phyloP scores from a whole-genome alignment of 2,329 filamentous ascomycete species.

The Diaporthe ampelina region DNA sequence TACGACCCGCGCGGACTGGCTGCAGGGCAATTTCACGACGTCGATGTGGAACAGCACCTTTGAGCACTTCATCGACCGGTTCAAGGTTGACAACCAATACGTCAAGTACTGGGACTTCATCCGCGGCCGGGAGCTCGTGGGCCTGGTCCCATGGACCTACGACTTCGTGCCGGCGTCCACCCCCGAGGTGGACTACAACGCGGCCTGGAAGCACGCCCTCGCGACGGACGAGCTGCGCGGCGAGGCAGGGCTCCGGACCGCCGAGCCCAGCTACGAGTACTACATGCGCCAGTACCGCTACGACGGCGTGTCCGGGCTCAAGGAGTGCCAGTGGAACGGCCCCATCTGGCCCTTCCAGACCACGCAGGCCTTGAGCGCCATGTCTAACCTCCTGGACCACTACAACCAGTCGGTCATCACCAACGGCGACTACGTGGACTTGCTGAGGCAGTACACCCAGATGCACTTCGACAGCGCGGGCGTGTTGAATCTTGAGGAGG shows the following conservation, averaged over 20 bases:
- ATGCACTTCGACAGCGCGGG: conserved; percentile 55
- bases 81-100: conserved; percentile 53
- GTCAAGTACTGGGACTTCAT: conserved; percentile 57
- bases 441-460: conserved; percentile 55
- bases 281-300: conserved; percentile 61
- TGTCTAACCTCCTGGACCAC: conserved; percentile 58
- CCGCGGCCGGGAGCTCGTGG: conserved; percentile 58
- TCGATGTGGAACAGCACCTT: conserved; percentile 59
- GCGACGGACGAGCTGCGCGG: conserved; percentile 46
- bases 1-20: conserved; percentile 49
- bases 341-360: conserved; percentile 60
- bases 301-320: conserved; percentile 47
- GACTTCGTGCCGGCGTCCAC: conserved; percentile 55
- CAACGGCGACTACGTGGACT: conserved; percentile 51
- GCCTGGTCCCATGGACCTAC: conserved; percentile 59
- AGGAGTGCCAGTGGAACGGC: conserved; percentile 61
- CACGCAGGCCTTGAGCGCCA: conserved; percentile 55
- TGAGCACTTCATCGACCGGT: conserved; percentile 59
- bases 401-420: conserved; percentile 51
- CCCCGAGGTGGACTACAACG: conserved; percentile 48
- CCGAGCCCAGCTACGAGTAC: conserved; percentile 59
- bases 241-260: conserved; percentile 54
- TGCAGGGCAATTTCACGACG: conserved; percentile 55
- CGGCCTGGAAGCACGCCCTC: conserved; percentile 54
- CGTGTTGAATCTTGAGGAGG: conserved; percentile 56